Conservation (phyloP, 352 stramenopile species). For the Phytopythium montanum region DNA sequence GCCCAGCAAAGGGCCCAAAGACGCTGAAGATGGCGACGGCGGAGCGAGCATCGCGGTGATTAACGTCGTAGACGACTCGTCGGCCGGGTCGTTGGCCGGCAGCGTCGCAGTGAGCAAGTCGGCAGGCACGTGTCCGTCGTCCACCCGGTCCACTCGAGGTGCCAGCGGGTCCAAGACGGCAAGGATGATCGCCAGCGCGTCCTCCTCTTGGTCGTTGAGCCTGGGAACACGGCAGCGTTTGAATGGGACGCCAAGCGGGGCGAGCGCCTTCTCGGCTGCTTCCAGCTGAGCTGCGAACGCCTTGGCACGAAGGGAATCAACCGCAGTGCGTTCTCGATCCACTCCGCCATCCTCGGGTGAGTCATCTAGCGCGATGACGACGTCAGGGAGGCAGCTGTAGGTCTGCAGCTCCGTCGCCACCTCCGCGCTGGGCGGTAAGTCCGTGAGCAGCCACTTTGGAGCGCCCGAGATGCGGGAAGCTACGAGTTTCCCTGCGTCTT, state of each 20-base stretch:
- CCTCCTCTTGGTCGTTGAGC: constrained; percentile 4
- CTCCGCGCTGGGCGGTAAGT: constrained; percentile 38
- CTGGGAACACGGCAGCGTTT: constrained; percentile 5
- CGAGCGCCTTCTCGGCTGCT: background rate
- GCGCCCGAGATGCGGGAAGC: background rate
- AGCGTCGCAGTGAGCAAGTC: background rate
- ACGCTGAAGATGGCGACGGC: background rate
- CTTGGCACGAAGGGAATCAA: background rate
- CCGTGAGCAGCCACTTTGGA: constrained; percentile 44
- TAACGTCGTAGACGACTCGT: background rate
- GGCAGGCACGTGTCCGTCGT: constrained; percentile 31
- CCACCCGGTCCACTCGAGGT: constrained; percentile 34
- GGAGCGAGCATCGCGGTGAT: constrained; percentile 1
- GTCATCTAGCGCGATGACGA: constrained; percentile 39
- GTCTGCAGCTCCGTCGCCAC: constrained; percentile 32
- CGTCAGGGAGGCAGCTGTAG: constrained; percentile 42
- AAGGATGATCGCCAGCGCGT: constrained; percentile 28
- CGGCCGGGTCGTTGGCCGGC: background rate
- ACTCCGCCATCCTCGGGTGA: constrained; percentile 11
- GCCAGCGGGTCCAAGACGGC: constrained; percentile 33
- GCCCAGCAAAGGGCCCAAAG: constrained; percentile 25
- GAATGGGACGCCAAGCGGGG: constrained; percentile 5
- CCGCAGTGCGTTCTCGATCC: constrained; percentile 4
- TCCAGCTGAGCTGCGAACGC: background rate
- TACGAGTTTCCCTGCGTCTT: background rate